Evolutionary conservation across 83 land plant genomes (phyloP), one percentile per base, ranked within the genome.

Genomic region (Picea engelmannii): DNA sequence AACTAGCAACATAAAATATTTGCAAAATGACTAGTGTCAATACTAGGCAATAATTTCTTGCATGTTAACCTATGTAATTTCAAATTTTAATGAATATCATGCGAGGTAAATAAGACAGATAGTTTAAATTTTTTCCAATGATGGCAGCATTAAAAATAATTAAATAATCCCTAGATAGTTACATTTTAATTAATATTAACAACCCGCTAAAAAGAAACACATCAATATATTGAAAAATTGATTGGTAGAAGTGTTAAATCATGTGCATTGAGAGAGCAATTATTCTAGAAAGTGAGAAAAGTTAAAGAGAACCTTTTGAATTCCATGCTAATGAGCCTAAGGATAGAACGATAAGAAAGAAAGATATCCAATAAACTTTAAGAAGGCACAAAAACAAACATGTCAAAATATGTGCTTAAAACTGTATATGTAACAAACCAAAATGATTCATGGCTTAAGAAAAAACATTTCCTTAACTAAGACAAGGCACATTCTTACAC

Each of bases 1-100:
- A 96, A 98, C 79, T 96, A 94, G 71, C 93, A 89, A 82, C 99
- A 98, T 79, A 98, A 98, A 78, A 97, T 96, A 81, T 97, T 95
- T 5, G 92, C 87, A 78, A 90, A 86, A 79, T 95, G 99, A 17
- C 99, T 98, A 47, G 94, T 94, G 49, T 94, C 95, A 82, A 97
- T 86, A 86, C 92, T 88, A 69, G 93, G 94, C 78, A 94, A 20
- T 27, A 97, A 91, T 27, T 85, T 89, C 47, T 85, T 84, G 66
- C 84, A 98, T 84, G 79, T 95, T 96, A 44, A 95, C 88, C 99
- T 96, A 92, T 38, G 20, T 23, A 76, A 78, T 66, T 21, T 25
- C 23, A 21, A 66, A 20, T 66, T 25, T 21, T 66, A 66, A 66
- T 66, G 27, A 66, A 21, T 25, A 21, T 21, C 27, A 21, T 8